A percentile compares a stretch with the other conserved stretches of the same genome.
These are phyloP conservation scores for Pisolithus sp. DNA, from an alignment of 768 basidiomycete species.

Conservation along the genomic window DNA sequence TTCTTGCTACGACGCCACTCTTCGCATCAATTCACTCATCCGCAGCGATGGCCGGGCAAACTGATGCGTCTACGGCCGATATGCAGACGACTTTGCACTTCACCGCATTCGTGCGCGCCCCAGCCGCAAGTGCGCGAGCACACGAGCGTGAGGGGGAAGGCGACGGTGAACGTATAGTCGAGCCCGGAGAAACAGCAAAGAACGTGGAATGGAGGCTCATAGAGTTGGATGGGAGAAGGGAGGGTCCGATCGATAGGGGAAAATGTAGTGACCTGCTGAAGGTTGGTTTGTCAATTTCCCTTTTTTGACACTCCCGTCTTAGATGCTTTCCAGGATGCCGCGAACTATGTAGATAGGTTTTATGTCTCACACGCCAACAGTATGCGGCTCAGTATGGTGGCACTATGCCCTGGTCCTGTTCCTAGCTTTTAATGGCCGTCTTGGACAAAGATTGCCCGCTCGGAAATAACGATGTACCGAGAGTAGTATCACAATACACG, in stretches of 20 bases:
- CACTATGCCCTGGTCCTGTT: constrained; percentile 25
- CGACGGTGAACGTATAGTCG: constrained; percentile 41
- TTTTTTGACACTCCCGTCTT: background rate
- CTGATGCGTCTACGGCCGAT: constrained; percentile 48
- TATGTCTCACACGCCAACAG: constrained; percentile 34
- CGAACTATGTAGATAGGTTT: constrained; percentile 38
- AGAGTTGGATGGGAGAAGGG: constrained; percentile 78
- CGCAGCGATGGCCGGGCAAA: constrained; percentile 66
- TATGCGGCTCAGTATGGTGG: constrained; percentile 44
- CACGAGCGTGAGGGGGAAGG: constrained; percentile 68
- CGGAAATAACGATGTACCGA: too few relatives aligned
- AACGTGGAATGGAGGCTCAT: constrained; percentile 38
- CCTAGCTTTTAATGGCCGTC: too few relatives aligned
- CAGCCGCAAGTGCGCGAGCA: constrained; percentile 28
- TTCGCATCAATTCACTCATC: constrained; percentile 75
- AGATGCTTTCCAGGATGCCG: constrained; percentile 33
- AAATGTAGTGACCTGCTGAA: constrained; percentile 51
- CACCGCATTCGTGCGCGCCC: constrained; percentile 76
- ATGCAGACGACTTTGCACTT: constrained; percentile 79
- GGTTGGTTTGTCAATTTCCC: constrained; percentile 25
- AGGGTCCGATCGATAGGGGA: constrained; percentile 77
- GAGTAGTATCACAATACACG: too few relatives aligned
- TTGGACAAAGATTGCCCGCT: too few relatives aligned
- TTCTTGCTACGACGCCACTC: constrained; percentile 69
- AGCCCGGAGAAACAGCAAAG: background rate